Base-by-base conservation (phyloP, 2,329 filamentous ascomycete species). In the Plenodomus tracheiphilus region DNA sequence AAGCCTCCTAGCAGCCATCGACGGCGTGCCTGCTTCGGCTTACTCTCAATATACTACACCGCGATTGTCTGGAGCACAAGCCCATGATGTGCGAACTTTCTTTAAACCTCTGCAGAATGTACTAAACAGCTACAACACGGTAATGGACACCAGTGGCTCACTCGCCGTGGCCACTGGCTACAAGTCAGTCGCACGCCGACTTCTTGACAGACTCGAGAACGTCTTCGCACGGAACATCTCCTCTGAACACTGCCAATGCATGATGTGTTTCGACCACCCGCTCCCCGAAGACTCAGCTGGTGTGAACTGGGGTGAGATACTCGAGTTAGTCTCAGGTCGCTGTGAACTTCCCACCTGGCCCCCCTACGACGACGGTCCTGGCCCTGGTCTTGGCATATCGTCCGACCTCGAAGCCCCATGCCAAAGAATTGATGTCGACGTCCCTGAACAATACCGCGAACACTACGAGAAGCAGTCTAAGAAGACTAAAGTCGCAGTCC, bases 81-180 rank as follows among this genome's bases (percentile, higher is more conserved):
- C 56, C 2, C 75, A 80, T 34, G 85, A 88, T 44, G 84, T 88
- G 17, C 83, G 88, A 41, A 84, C 83, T 13, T 78, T 97, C 4
- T 97, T 97, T 66, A 83, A 87, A 4, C 90, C 91, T 0, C 90
- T 94, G 58, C 88, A 89, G 69, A 86, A 85, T 55, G 80, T 97
- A 2, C 79, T 99, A 18, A 88, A 96, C 58, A 88, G 96, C 65
- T 97, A 96, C 68, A 83, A 87, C 55, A 81, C 83, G 2, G 92
- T 99, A 3, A 80, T 97, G 54, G 78, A 81, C 36, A 91, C 88
- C 54, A 90, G 88, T 61, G 94, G 94, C 3, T 97, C 93, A 0
- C 77, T 99, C 4, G 94, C 94, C 2, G 94, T 97, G 1, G 94
- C 94, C 15, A 97, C 93, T 0, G 94, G 94, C 5, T 96, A 97